phyloP scores from a whole-genome alignment of 805 yeast genomes.

The Kodamaea jinghongensis region DNA sequence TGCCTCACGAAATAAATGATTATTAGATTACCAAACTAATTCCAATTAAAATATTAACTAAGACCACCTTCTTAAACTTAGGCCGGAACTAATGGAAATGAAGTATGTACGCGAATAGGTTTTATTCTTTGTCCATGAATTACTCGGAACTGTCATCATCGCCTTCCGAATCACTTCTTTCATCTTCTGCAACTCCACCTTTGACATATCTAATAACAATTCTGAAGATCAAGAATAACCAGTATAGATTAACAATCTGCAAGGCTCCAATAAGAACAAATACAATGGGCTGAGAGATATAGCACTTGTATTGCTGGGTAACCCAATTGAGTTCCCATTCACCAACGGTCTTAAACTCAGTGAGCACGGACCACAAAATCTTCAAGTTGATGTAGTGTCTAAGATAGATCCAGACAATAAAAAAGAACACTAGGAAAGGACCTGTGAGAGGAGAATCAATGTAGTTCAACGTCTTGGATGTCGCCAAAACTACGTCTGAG shows the following conservation, averaged over 20 bases:
- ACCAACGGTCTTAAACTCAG: constrained; percentile 86
- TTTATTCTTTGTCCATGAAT: too few relatives aligned
- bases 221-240: constrained; percentile 81
- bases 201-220: constrained; percentile 65
- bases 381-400: constrained; percentile 83
- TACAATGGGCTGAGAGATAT: constrained; percentile 90
- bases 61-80: too few relatives aligned
- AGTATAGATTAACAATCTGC: constrained; percentile 82
- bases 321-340: constrained; percentile 77
- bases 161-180: constrained; percentile 82
- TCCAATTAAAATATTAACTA: not conserved
- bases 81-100: too few relatives aligned
- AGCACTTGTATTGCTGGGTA: constrained; percentile 93
- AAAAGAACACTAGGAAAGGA: constrained; percentile 68
- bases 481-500: constrained; percentile 83
- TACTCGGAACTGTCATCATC: constrained; percentile 45
- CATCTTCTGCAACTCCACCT: constrained; percentile 67
- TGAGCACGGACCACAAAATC: constrained; percentile 79
- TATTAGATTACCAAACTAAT: not conserved
- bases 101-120: too few relatives aligned
- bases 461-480: constrained; percentile 85
- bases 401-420: constrained; percentile 75
- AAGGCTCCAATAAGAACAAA: constrained; percentile 73
- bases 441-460: constrained; percentile 63
- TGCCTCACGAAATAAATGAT: constrained; percentile 4